Evolutionary conservation across 352 stramenopile species (phyloP).

Genomic region (Phytopythium sindhum): DNA sequence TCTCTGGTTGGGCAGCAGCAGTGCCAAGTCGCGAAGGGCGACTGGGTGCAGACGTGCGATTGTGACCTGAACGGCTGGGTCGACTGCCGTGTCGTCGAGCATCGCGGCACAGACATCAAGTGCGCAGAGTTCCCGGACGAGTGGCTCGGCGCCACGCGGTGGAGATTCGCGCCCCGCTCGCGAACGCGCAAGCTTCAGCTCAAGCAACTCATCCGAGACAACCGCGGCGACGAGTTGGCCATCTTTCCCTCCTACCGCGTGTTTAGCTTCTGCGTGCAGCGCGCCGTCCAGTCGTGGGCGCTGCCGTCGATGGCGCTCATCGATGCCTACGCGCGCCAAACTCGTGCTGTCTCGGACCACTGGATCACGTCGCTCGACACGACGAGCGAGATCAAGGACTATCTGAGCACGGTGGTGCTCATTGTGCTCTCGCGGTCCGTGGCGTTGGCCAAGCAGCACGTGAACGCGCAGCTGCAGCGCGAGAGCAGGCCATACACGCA

Average conservation of each 20-base stretch:
- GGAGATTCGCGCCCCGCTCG: conserved; percentile 11
- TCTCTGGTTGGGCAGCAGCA: neutral
- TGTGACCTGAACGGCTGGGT: conserved; percentile 7
- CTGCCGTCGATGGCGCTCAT: conserved; percentile 23
- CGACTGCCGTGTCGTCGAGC: conserved; percentile 15
- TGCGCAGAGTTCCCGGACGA: conserved; percentile 17
- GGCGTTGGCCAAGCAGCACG: conserved; percentile 9
- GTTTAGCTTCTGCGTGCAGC: conserved; percentile 31
- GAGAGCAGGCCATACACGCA: conserved; percentile 41
- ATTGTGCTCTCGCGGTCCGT: conserved; percentile 11
- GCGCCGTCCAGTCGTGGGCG: conserved; percentile 27
- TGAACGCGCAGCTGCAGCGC: conserved; percentile 17
- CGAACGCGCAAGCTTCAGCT: conserved; percentile 9
- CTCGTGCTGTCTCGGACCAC: conserved; percentile 14
- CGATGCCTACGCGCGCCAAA: conserved; percentile 21
- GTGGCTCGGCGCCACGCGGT: conserved; percentile 21
- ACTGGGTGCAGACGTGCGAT: conserved; percentile 12
- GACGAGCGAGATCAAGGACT: conserved; percentile 11
- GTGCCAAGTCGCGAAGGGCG: conserved; percentile 13
- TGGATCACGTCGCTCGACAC: conserved; percentile 16
- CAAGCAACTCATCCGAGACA: conserved; percentile 15
- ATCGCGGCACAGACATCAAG: conserved; percentile 13
- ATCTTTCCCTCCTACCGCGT: conserved; percentile 26
- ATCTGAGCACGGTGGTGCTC: conserved; percentile 14
- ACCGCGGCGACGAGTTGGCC: conserved; percentile 21